Evolutionary conservation across 192 early-diverging fungal genomes (phyloP).

Genomic region (Coemansia sp.): DNA sequence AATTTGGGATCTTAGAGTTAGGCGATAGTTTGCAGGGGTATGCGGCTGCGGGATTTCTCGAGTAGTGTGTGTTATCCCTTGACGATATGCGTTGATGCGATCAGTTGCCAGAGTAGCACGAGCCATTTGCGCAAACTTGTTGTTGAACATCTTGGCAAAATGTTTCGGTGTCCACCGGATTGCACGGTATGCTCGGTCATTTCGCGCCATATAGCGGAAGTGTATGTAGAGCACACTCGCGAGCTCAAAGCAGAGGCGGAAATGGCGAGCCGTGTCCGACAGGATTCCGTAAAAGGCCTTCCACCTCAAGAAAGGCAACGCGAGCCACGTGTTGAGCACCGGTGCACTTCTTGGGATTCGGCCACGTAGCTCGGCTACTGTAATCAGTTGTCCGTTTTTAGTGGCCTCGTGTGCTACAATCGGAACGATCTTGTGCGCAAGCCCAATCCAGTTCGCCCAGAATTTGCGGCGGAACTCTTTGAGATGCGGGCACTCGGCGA

Average conservation of each 20-base stretch:
- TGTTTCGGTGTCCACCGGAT: too few relatives aligned
- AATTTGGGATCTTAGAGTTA: too few relatives aligned
- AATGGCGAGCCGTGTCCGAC: not conserved
- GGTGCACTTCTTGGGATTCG: not conserved
- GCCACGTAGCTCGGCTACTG: not conserved
- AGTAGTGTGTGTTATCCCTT: too few relatives aligned
- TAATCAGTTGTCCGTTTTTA: not conserved
- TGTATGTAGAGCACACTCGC: too few relatives aligned
- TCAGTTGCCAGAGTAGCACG: too few relatives aligned
- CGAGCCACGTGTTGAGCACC: not conserved
- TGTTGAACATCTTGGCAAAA: too few relatives aligned
- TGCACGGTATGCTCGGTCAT: too few relatives aligned
- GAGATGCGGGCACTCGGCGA: not conserved
- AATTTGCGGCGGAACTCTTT: not conserved
- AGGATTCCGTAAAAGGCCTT: not conserved
- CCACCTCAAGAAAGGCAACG: not conserved
- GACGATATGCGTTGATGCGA: too few relatives aligned
- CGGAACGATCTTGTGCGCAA: not conserved
- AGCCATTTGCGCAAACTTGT: too few relatives aligned
- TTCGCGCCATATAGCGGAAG: too few relatives aligned
- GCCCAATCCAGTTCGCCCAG: not conserved
- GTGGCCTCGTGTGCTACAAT: not conserved
- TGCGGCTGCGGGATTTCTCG: too few relatives aligned
- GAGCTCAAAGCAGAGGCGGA: not conserved
- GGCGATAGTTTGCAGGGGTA: too few relatives aligned